Evolutionary conservation across 805 yeast genomes (phyloP).

Genomic region (Wickerhamomyces chaumierensis): DNA sequence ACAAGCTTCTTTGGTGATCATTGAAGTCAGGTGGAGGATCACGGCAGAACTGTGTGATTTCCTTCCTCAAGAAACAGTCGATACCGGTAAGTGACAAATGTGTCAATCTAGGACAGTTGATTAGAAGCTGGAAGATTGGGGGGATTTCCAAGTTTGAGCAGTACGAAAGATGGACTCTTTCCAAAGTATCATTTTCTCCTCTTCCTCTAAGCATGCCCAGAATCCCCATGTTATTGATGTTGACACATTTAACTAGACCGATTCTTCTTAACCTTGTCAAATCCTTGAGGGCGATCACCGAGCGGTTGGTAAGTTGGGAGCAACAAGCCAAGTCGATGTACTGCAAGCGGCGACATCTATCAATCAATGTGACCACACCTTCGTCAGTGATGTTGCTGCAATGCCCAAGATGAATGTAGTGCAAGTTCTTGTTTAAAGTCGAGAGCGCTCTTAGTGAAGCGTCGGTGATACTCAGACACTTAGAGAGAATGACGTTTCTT

Average conservation of each 20-base stretch:
- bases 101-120: conserved; percentile 75
- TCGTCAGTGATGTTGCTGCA: conserved; percentile 83
- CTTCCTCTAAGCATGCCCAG: conserved; percentile 54
- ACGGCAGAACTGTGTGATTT: conserved; percentile 78
- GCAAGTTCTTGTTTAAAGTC: conserved; percentile 65
- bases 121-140: conserved; percentile 66
- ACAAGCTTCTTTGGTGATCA: conserved; percentile 70
- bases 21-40: conserved; percentile 90
- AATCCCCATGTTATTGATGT: conserved; percentile 79
- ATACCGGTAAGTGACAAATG: conserved; percentile 91
- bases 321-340: conserved; percentile 96
- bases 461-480: conserved; percentile 82
- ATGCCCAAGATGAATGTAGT: conserved; percentile 88
- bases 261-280: conserved; percentile 78
- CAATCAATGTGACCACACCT: conserved; percentile 68
- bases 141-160: conserved; percentile 71
- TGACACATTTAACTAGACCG: conserved; percentile 84
- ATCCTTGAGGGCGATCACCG: conserved; percentile 64
- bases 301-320: conserved; percentile 72
- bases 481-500: conserved; percentile 80
- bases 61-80: conserved; percentile 75
- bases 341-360: conserved; percentile 73
- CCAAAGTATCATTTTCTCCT: conserved; percentile 70
- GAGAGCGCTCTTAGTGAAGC: conserved; percentile 62
- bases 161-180: conserved; percentile 87